Evolutionary conservation across 2,329 filamentous ascomycete genomes (phyloP).

Genomic region (Cephalotrichum gorgonifer): DNA sequence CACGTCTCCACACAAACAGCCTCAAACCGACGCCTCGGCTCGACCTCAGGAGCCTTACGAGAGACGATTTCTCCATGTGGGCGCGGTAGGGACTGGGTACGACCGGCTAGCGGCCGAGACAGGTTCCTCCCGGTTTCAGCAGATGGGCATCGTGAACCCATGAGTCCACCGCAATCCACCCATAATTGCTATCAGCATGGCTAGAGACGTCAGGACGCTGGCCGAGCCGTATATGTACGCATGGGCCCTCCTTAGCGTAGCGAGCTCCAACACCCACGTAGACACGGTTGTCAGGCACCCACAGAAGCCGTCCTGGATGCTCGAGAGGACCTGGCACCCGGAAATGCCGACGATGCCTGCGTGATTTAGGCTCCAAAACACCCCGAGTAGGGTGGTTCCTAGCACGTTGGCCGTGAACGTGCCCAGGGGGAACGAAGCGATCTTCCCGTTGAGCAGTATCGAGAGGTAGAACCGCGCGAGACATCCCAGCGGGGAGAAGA

Average conservation of each 20-base stretch:
- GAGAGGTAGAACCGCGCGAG: conserved; percentile 65
- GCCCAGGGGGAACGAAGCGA: conserved; percentile 66
- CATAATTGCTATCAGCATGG: conserved; percentile 59
- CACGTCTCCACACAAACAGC: neutral
- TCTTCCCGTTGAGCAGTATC: conserved; percentile 56
- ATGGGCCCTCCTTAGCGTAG: conserved; percentile 36
- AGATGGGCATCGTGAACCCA: conserved; percentile 36
- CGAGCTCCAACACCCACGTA: conserved; percentile 55
- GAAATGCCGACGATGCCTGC: conserved; percentile 42
- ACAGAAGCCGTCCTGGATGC: conserved; percentile 58
- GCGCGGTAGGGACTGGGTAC: neutral
- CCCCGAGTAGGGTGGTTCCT: conserved; percentile 64
- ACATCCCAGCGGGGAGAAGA: conserved; percentile 76
- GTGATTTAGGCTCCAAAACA: conserved; percentile 72
- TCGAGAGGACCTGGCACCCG: conserved; percentile 59
- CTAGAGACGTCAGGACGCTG: conserved; percentile 51
- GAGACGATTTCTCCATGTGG: neutral
- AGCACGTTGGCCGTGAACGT: conserved; percentile 76
- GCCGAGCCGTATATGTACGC: conserved; percentile 57
- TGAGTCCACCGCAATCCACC: conserved; percentile 63
- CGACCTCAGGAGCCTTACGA: neutral
- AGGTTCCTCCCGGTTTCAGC: conserved; percentile 12
- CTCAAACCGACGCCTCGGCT: neutral
- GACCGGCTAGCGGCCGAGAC: neutral
- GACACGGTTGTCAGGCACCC: conserved; percentile 57